A percentile compares a stretch with the other conserved stretches of the same genome.
Conservation (phyloP, 208 protist genomes). For the Acanthamoeba lenticulata region DNA sequence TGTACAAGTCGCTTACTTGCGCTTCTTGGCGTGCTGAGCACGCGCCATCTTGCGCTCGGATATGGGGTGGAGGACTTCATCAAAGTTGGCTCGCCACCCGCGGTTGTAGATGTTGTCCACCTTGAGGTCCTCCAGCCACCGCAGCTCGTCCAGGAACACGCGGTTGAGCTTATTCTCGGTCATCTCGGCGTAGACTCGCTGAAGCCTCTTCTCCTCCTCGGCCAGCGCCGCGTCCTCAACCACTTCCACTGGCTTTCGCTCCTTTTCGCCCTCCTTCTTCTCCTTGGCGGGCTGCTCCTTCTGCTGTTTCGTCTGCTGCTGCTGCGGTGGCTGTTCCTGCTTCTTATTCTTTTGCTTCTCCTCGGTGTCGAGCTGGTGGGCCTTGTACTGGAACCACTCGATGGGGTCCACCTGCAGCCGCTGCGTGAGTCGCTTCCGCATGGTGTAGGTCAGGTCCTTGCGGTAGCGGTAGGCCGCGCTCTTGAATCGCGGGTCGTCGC, state of each 20-base stretch:
- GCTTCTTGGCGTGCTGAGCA: background rate
- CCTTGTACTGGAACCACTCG: background rate
- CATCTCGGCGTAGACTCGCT: background rate
- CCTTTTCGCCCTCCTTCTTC: background rate
- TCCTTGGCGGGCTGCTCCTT: background rate
- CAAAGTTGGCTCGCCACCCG: constrained; percentile 28
- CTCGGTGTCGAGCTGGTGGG: background rate
- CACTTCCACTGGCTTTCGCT: background rate
- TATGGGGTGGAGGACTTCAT: background rate
- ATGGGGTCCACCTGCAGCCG: background rate
- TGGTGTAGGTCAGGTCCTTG: constrained; percentile 12
- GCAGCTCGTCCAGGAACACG: constrained; percentile 15
- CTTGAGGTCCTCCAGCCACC: background rate
- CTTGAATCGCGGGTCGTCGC: constrained; percentile 16
- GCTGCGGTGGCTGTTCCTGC: background rate
- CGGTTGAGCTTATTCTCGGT: background rate
- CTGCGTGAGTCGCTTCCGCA: background rate
- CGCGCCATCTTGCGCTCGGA: background rate
- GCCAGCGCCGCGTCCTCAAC: background rate
- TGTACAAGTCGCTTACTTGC: background rate
- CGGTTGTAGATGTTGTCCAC: constrained; percentile 24
- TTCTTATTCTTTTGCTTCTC: background rate
- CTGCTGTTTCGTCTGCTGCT: background rate
- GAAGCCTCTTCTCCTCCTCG: background rate
- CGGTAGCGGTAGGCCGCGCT: background rate